Base-by-base conservation (phyloP, 495 filamentous ascomycete species). In the Tuber microsphaerosporum region DNA sequence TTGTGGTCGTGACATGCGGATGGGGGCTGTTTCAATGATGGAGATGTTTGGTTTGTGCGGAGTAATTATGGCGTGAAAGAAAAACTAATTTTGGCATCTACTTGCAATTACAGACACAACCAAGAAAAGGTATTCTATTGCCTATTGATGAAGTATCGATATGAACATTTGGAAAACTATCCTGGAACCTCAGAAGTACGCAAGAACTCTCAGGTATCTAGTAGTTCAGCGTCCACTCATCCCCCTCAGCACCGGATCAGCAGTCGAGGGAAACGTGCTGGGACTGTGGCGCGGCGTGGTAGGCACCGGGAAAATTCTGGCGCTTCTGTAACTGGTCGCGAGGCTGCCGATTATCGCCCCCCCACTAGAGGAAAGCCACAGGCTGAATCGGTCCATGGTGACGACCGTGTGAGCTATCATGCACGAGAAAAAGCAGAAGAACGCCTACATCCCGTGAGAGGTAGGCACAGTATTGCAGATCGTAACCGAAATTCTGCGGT, bases 51-150 rank as follows among this genome's bases (percentile, higher is more conserved):
- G 72, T 71, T 68, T 17, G n/a, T 73, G 51, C 8, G 43, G 2
- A 31, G 22, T 46, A 34, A 61, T 82, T 75, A 81, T 44, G 71
- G 20, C 26, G 26, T 31, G 42, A 65, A 22, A 46, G 16, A 41
- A n/a, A 70, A 75, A 26, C 82, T 86, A 80, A 85, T 75, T 43
- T 37, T 75, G 48, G 12, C 22, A 65, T 56, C 26, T 70, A 51
- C 43, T 71, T 65, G 44, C 69, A 22, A 37, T 73, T 19, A 70
- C 74, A 96, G 93, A 77, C 86, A 87, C 2, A 97, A 94, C 75
- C 91, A 97, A 46, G 93, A 97, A 81, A 94, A 96, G 77, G 86
- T 94, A 81, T 96, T 98, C 79, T 99, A 98, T 85, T 90, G 88
- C 81, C 88, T 94, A 0, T 88, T 99, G 37, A 84, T 90, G 75